A percentile compares a stretch with the other conserved stretches of the same genome.
These are phyloP conservation scores for Trichoderma polysporum DNA, from an alignment of 2,329 filamentous ascomycete species.

Conservation along the genomic window DNA sequence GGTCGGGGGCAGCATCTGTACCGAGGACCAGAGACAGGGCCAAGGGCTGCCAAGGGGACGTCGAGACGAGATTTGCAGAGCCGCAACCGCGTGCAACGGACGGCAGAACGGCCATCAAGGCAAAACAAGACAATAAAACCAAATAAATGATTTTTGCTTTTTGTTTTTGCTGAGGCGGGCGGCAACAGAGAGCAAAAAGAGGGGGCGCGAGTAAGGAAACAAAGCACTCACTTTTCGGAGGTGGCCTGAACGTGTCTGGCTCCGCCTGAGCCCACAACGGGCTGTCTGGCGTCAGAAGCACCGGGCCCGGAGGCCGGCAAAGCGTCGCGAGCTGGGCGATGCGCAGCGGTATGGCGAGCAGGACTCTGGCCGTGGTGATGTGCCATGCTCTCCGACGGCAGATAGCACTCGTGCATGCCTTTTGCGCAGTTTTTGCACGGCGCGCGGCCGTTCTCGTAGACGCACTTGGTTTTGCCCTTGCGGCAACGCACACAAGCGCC, in stretches of 20 bases:
- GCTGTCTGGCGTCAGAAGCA: constrained; percentile 46
- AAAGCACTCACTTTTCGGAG: constrained; percentile 55
- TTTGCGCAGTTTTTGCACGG: constrained; percentile 64
- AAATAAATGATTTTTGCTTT: not conserved
- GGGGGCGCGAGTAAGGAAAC: constrained; percentile 12
- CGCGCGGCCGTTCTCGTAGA: constrained; percentile 62
- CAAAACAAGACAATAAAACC: not conserved
- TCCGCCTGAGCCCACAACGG: constrained; percentile 42
- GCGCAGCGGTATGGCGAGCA: constrained; percentile 47
- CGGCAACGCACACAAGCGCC: constrained; percentile 63
- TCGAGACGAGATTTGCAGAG: not conserved
- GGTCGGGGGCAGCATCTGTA: constrained; percentile 9
- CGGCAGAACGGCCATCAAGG: not conserved
- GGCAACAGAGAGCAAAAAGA: not conserved
- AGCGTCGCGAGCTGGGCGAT: constrained; percentile 54
- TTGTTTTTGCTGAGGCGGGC: not conserved
- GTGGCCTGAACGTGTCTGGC: constrained; percentile 49
- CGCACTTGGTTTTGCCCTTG: constrained; percentile 64
- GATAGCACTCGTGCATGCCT: constrained; percentile 63
- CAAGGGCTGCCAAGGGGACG: not conserved
- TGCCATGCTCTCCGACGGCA: constrained; percentile 59
- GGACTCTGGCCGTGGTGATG: constrained; percentile 61
- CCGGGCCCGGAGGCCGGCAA: constrained; percentile 53
- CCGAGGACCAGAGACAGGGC: not conserved
- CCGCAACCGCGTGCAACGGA: not conserved